phyloP scores from a whole-genome alignment of 495 filamentous ascomycete species.

The Neurospora tetraspora region DNA sequence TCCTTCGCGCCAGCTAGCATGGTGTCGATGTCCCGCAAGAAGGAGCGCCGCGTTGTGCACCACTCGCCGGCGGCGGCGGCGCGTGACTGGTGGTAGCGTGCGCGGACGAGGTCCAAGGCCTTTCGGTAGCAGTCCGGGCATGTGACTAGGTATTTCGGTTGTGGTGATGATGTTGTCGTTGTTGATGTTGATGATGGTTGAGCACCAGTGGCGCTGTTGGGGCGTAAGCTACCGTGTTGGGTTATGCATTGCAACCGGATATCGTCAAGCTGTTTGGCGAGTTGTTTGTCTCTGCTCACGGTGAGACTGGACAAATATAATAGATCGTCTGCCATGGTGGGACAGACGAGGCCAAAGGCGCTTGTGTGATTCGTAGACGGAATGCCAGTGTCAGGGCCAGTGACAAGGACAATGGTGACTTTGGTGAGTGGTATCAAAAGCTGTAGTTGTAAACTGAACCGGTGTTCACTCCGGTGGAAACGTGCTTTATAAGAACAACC shows the following conservation, averaged over 20 bases:
- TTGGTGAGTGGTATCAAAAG: background rate
- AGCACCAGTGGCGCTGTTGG: background rate
- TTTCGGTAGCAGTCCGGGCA: constrained; percentile 29
- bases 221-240: constrained; percentile 8
- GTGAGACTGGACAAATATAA: constrained; percentile 8
- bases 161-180: background rate
- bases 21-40: constrained; percentile 30
- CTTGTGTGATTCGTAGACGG: background rate
- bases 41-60: constrained; percentile 29
- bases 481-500: background rate
- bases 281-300: constrained; percentile 8
- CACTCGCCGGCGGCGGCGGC: constrained; percentile 22
- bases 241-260: constrained; percentile 15
- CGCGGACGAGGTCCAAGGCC: constrained; percentile 26
- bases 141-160: constrained; percentile 16
- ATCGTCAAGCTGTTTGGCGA: constrained; percentile 6
- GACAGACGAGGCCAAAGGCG: background rate
- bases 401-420: background rate
- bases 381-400: background rate
- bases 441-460: background rate
- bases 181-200: background rate
- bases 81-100: constrained; percentile 22
- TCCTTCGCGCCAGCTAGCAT: constrained; percentile 29
- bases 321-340: background rate
- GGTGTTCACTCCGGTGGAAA: background rate